Evolutionary conservation across 257 asterid genomes (phyloP).

Genomic region (Leonotis leonurus): DNA sequence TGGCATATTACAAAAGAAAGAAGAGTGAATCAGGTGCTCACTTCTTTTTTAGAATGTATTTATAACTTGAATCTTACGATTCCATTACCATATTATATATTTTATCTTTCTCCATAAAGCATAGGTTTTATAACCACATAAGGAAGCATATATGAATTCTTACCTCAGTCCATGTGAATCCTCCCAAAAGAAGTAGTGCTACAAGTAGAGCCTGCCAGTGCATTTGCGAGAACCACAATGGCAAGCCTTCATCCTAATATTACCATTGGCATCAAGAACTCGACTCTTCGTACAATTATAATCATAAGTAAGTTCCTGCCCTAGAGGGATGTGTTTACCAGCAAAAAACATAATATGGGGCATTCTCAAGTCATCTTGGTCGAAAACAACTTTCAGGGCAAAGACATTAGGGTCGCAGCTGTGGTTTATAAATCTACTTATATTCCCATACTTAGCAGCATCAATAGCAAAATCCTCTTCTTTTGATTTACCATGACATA

Average conservation of each 20-base stretch:
- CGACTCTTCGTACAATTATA: conserved; percentile 43
- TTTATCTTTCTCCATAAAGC: too few relatives aligned
- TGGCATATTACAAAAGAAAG: too few relatives aligned
- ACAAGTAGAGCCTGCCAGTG: conserved; percentile 30
- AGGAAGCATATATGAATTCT: neutral
- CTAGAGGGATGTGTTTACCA: conserved; percentile 36
- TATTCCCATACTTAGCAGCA: conserved; percentile 53
- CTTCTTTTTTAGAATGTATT: too few relatives aligned
- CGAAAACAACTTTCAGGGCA: conserved; percentile 62
- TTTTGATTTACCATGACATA: neutral
- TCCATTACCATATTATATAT: neutral
- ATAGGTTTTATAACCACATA: neutral
- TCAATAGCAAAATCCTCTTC: conserved; percentile 54
- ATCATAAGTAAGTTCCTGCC: conserved; percentile 53
- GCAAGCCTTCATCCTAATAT: conserved; percentile 54
- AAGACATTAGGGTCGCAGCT: conserved; percentile 72
- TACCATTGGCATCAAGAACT: conserved; percentile 56
- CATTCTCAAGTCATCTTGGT: conserved; percentile 54
- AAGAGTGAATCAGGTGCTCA: too few relatives aligned
- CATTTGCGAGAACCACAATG: conserved; percentile 32
- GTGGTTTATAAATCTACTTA: conserved; percentile 82
- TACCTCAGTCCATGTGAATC: neutral
- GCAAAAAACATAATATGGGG: conserved; percentile 86
- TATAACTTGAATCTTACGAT: too few relatives aligned
- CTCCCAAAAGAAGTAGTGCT: neutral